A percentile compares a stretch with the other conserved stretches of the same genome.
Evolutionary conservation across 306 rosid species (phyloP).

Genomic region (Vicia faba): DNA sequence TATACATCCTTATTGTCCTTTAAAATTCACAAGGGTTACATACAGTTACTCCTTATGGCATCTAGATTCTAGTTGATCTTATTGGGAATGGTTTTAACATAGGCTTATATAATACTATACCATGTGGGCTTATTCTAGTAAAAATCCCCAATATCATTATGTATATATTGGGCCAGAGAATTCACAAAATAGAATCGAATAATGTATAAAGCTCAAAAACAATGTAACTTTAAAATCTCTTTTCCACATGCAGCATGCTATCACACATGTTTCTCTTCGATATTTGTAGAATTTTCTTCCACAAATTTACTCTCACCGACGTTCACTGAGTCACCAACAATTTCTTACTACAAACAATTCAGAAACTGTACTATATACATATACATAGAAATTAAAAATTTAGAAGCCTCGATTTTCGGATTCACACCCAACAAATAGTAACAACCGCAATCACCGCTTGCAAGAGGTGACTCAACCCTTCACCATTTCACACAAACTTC

Average conservation of each 20-base stretch:
- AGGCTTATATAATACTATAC: too few species aligned
- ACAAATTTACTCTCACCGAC: background rate
- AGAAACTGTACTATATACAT: background rate
- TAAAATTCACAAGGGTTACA: too few species aligned
- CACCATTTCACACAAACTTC: conserved; percentile 9
- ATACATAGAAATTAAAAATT: background rate
- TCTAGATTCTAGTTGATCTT: too few species aligned
- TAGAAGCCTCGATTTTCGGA: background rate
- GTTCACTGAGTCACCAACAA: background rate
- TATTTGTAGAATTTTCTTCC: background rate
- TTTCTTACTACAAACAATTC: too few species aligned
- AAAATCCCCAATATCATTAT: background rate
- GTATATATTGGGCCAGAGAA: background rate
- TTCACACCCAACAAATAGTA: conserved; percentile 14
- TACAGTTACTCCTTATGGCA: too few species aligned
- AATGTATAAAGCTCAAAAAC: background rate
- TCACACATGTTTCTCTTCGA: background rate
- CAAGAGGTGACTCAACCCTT: background rate
- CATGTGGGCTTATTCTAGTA: background rate
- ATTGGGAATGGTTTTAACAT: too few species aligned
- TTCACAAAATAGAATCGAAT: background rate
- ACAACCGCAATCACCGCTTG: conserved; percentile 48
- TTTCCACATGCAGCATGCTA: conserved; percentile 4
- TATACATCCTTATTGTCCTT: too few species aligned
- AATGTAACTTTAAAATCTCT: background rate